A percentile compares a stretch with the other conserved stretches of the same genome.
These are phyloP conservation scores for Taiozyma sp. DNA, from an alignment of 1,139 yeast species.

Conservation along the genomic window DNA sequence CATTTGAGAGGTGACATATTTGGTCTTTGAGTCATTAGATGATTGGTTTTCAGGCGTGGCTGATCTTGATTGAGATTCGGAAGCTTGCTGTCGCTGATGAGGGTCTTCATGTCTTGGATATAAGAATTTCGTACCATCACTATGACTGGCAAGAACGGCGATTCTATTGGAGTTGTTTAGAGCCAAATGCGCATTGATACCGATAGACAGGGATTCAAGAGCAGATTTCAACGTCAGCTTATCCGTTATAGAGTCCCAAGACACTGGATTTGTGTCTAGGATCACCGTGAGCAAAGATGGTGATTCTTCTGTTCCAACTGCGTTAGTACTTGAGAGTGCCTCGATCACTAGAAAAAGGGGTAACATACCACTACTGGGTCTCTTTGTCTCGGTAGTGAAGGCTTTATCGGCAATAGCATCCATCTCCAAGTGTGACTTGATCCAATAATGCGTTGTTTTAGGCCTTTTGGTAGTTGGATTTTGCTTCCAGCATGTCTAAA, in stretches of 20 bases:
- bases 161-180: conserved; percentile 82
- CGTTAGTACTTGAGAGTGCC: background rate
- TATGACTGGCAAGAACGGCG: conserved; percentile 76
- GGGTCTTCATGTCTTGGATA: conserved; percentile 44
- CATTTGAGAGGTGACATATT: conserved; percentile 48
- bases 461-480: background rate
- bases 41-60: conserved; percentile 21
- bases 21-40: conserved; percentile 10
- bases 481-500: background rate
- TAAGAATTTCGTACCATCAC: conserved; percentile 63
- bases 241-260: conserved; percentile 26
- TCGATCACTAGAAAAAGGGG: background rate
- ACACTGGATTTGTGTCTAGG: conserved; percentile 74
- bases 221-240: conserved; percentile 48
- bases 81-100: conserved; percentile 4
- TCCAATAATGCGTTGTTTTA: background rate
- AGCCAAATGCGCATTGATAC: conserved; percentile 83
- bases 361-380: conserved; percentile 7
- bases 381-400: conserved; percentile 39
- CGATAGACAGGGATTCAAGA: conserved; percentile 58
- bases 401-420: conserved; percentile 73
- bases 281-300: conserved; percentile 81
- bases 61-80: conserved; percentile 22
- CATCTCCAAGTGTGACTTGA: conserved; percentile 34
- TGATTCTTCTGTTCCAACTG: conserved; percentile 46